Conservation (phyloP, 495 filamentous ascomycete species). For the Xylaria cubensis region DNA sequence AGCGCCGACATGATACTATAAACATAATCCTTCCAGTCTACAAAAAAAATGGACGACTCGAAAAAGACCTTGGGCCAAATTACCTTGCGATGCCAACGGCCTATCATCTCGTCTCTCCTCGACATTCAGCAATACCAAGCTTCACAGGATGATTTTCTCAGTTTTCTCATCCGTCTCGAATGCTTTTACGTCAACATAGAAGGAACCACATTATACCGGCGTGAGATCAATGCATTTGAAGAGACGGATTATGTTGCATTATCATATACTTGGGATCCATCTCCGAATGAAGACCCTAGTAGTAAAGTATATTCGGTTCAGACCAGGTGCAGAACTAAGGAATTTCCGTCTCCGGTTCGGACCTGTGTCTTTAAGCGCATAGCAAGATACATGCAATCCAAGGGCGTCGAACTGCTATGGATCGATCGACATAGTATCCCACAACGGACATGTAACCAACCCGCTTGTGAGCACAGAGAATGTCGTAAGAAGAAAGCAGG, state of each 20-base stretch:
- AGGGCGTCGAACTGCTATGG: conserved; percentile 28
- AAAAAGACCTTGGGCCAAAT: not conserved
- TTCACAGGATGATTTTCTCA: not conserved
- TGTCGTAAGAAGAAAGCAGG: conserved; percentile 25
- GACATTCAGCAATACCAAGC: not conserved
- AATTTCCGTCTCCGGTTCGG: not conserved
- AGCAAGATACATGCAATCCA: conserved; percentile 29
- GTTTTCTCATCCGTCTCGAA: not conserved
- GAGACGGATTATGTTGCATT: conserved; percentile 28
- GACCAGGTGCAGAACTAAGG: not conserved
- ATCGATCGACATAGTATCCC: conserved; percentile 37
- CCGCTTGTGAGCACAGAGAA: conserved; percentile 5
- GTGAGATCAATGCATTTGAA: conserved; percentile 25
- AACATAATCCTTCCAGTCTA: not conserved
- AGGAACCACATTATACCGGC: not conserved
- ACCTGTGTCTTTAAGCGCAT: conserved; percentile 27
- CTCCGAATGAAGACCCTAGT: conserved; percentile 22
- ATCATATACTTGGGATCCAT: conserved; percentile 33
- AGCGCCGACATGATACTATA: not conserved
- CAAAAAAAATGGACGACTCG: not conserved
- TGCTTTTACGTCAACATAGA: not conserved
- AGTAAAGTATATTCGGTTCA: conserved; percentile 16
- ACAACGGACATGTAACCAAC: conserved; percentile 24
- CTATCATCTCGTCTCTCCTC: not conserved
- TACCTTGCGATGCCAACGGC: not conserved